Evolutionary conservation across 768 basidiomycete species (phyloP), one percentile per base, ranked within the genome.

Genomic region (Panellus pusillus): DNA sequence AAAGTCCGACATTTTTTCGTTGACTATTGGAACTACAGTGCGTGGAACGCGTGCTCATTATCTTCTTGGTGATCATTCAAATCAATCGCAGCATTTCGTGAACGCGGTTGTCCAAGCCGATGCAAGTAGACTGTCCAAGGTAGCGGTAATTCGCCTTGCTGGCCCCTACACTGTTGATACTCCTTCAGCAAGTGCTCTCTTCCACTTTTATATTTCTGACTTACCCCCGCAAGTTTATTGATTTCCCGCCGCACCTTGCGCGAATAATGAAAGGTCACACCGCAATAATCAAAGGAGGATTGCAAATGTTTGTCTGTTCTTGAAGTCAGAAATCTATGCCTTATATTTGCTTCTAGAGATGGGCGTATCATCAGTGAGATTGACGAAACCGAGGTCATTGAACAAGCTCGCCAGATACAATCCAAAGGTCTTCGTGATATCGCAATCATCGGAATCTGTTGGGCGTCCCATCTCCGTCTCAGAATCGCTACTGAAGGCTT

Each of bases 21-120:
- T 86, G 55, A 75, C 79, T 31, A 80, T 87, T 54, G 85, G 86
- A 31, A 86, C 84, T 0, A 86, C 84, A 0, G 81, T 80, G 45
- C 44, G 70, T 50, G 24, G 28, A 4, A 19, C 14, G 18, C 15
- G 32, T 4, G 12, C 11, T 37, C 38, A 32, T 3, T 24, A 13
- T 27, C 9, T 9, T 28, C 20, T 35, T 42, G 24, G 13, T 15
- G 47, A 19, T 17, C 27, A 6, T 31, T 4, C 7, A n/a, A 47
- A 19, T 17, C 27, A 6, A 38, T 4, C 7, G 17, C 27, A 77
- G 72, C 78, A 80, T 62, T 82, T 82, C 52, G 72, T 83, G 20
- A 83, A 87, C 57, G 82, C 83, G 1, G 76, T 87, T 2, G 72
- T 87, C 15, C 82, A 86, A 67, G 65, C 76, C 20, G 79, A 86